Percentiles rank a stretch among this genome's conserved stretches.
Conservation (phyloP, 768 basidiomycete genomes). For the Strobilomyces confusus region DNA sequence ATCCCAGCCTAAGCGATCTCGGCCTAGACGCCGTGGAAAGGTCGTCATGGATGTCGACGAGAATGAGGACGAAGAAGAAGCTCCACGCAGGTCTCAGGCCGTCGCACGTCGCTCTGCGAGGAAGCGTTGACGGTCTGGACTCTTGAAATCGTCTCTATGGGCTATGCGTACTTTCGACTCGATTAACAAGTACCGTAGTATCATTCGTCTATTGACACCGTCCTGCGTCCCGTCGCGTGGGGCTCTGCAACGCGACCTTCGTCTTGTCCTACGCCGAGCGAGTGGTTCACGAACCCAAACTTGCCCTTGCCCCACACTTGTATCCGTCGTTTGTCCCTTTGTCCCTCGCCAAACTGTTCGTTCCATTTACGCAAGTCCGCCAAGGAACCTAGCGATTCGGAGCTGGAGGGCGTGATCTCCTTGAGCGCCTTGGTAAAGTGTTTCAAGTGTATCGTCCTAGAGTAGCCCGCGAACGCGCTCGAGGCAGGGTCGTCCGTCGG, state of each 20-base stretch:
- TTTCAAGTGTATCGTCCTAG: slow-evolving; percentile 44
- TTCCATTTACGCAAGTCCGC: slow-evolving; percentile 84
- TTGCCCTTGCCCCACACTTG: slow-evolving; percentile 84
- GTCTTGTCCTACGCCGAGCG: slow-evolving; percentile 29
- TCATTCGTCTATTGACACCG: slow-evolving; percentile 26
- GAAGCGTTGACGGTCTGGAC: slow-evolving; percentile 8
- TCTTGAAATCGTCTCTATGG: slow-evolving; percentile 7
- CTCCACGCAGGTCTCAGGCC: slow-evolving; percentile 17
- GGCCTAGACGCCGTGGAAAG: slow-evolving; percentile 26
- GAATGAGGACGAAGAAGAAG: slow-evolving; percentile 39
- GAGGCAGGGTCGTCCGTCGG: slow-evolving; percentile 5
- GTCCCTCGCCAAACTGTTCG: slow-evolving; percentile 89
- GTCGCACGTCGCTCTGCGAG: slow-evolving; percentile 18
- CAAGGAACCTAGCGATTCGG: slow-evolving; percentile 74
- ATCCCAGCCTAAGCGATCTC: slow-evolving; percentile 29
- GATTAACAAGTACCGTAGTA: slow-evolving; percentile 19
- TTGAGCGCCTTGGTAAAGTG: slow-evolving; percentile 84
- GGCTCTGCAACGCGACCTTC: slow-evolving; percentile 42
- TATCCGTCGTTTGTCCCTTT: slow-evolving; percentile 57
- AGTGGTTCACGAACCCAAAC: slow-evolving; percentile 75
- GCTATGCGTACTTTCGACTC: slow-evolving; percentile 10
- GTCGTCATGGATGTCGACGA: slow-evolving; percentile 43
- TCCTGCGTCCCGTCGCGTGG: slow-evolving; percentile 11
- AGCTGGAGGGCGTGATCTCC: slow-evolving; percentile 88
- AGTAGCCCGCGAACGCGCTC: slow-evolving; percentile 7